Evolutionary conservation across 768 basidiomycete species (phyloP), one percentile per base, ranked within the genome.

Genomic region (Tephrocybe sp.): DNA sequence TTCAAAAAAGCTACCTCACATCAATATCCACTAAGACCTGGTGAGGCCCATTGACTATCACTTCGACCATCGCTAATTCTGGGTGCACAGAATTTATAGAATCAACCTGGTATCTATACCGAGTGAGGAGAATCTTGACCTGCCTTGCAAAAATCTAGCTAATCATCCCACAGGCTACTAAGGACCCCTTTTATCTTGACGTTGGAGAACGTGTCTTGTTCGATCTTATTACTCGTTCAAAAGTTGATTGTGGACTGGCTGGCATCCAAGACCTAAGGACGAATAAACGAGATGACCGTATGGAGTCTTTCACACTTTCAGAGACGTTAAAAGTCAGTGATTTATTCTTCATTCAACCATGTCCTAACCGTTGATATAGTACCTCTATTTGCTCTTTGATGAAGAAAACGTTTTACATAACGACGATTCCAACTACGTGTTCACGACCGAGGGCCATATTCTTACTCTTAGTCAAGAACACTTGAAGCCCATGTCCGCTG

Each of bases 291-390:
- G 92, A 94, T 55, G 92, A 98, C 60, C 80, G 95, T 52, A 98
- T 98, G 97, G 97, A 98, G 66, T 92, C 89, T 4, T 99, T 98
- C 65, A 83, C 83, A n/a, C 74, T 97, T 25, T 93, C 91, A 3
- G 94, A 95, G 69, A 93, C 93, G 0, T 70, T 97, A 40, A 95
- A 94, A 77, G 92, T 86, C 51, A 25, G 66, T 33, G 3, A 45
- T 52, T 5, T n/a, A 11, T n/a, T 19, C 24, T 24, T 16, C 41
- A n/a, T 19, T 34, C 33, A 23, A 45, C 36, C 24, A 13, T 25
- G 16, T 18, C 42, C 41, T 31, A 51, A 42, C 47, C 31, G 29
- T 10, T 34, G 16, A 16, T 21, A 1, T 43, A 97, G 89, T 99
- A 98, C 73, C 78, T 98, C 15, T 98, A 84, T 67, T 77, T 97